Evolutionary conservation across 805 yeast genomes (phyloP), one percentile per base, ranked within the genome.

Genomic region (Debaryomyces castellii): DNA sequence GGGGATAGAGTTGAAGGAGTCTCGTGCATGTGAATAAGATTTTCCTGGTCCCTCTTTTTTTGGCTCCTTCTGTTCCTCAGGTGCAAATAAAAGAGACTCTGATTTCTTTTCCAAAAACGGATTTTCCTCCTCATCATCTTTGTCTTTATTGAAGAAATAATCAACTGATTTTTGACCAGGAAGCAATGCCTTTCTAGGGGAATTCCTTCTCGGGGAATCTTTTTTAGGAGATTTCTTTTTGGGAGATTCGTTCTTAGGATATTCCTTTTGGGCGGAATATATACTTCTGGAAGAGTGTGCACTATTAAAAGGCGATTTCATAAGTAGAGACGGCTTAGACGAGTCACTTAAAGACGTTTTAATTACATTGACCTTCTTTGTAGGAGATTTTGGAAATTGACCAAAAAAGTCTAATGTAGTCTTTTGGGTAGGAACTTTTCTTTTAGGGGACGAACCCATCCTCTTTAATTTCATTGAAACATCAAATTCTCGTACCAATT

Each of bases 321-420:
- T 11, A 12, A 16, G 33, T 9, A 28, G 5, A 12, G 16, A 28
- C 5, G n/a, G 16, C 14, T 14, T 28, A 5, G n/a, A 12, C 6
- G 16, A 12, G 2, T 28, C 33, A 2, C 8, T n/a, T 28, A 28
- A 22, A 6, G n/a, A n/a, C n/a, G 28, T 12, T 28, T 28, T 28
- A 6, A 6, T 10, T 27, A 14, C n/a, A 4, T 16, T 12, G 33
- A 28, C n/a, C 11, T 36, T 24, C 44, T 49, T 49, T 25, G 41
- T 43, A 5, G 51, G 51, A 11, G 51, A 49, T 18, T 39, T 40
- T 12, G 47, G 48, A 30, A 50, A 43, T 4, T 17, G 7, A 9
- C 47, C 47, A 36, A 44, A 45, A 8, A 33, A 14, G 39, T 66
- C 71, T 17, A 66, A 49, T 0, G 69, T 66, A 2, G 67, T 59